These are phyloP conservation scores for Torrubiella hemipterigena DNA, from an alignment of 2,329 filamentous ascomycete species.

Conservation along the genomic window DNA sequence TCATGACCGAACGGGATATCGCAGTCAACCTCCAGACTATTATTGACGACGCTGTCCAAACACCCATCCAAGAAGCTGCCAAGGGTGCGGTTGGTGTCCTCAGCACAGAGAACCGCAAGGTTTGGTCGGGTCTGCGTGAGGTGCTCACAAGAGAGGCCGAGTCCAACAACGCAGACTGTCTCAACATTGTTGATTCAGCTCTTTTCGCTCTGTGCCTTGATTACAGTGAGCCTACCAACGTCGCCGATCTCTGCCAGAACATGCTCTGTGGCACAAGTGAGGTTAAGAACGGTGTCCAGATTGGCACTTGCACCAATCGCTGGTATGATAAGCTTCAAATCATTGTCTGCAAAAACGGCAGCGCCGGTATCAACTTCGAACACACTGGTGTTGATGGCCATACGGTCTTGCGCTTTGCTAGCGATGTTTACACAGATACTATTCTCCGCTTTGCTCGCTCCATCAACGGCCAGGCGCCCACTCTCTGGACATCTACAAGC, in stretches of 20 bases:
- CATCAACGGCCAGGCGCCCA: conserved; percentile 89
- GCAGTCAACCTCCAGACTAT: conserved; percentile 86
- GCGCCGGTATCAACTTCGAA: conserved; percentile 97
- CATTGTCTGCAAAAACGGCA: conserved; percentile 97
- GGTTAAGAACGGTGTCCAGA: conserved; percentile 85
- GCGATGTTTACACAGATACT: conserved; percentile 93
- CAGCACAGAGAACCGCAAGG: conserved; percentile 91
- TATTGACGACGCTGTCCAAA: conserved; percentile 79
- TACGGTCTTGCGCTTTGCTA: conserved; percentile 90
- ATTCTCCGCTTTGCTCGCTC: conserved; percentile 90
- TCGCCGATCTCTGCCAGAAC: conserved; percentile 84
- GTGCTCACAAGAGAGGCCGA: conserved; percentile 73
- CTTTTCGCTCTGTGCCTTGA: conserved; percentile 89
- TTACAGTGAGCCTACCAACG: conserved; percentile 73
- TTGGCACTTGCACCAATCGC: conserved; percentile 92
- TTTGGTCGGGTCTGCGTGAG: conserved; percentile 86
- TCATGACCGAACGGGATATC: conserved; percentile 94
- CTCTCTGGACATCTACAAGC: conserved; percentile 79
- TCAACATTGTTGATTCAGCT: conserved; percentile 91
- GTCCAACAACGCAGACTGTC: conserved; percentile 90
- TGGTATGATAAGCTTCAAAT: conserved; percentile 99
- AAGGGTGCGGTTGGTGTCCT: conserved; percentile 88
- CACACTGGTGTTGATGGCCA: conserved; percentile 97
- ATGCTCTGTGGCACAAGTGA: conserved; percentile 96
- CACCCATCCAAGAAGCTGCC: conserved; percentile 86